Conservation (phyloP, 768 basidiomycete genomes). For the Rhizopogon rudus region DNA sequence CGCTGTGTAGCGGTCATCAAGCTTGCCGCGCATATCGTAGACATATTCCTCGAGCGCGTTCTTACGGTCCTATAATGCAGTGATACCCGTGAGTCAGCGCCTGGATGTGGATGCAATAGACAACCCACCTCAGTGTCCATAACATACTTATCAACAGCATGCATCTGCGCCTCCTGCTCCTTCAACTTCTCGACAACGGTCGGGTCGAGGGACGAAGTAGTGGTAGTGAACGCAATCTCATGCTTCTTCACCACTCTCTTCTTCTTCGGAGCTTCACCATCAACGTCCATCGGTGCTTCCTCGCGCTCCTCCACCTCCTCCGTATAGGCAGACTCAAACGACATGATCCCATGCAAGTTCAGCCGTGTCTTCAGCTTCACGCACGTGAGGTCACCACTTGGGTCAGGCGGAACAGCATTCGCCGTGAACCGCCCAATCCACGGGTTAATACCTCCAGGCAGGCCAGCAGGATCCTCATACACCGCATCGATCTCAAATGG, state of each 20-base stretch:
- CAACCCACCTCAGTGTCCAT: slow-evolving; percentile 87
- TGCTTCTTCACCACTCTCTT: slow-evolving; percentile 84
- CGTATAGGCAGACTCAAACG: slow-evolving; percentile 81
- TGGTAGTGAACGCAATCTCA: slow-evolving; percentile 68
- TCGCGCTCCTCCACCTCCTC: slow-evolving; percentile 83
- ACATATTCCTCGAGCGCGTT: slow-evolving; percentile 99
- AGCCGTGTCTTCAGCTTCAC: slow-evolving; percentile 91
- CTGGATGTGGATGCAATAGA: background rate
- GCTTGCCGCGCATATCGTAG: slow-evolving; percentile 90
- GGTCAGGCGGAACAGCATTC: slow-evolving; percentile 68
- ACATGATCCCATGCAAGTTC: slow-evolving; percentile 81
- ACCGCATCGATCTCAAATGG: slow-evolving; percentile 84
- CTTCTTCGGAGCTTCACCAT: slow-evolving; percentile 68
- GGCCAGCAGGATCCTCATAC: slow-evolving; percentile 65
- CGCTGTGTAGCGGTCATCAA: slow-evolving; percentile 80
- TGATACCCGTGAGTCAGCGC: slow-evolving; percentile 4
- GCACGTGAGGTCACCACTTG: slow-evolving; percentile 68
- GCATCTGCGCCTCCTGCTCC: slow-evolving; percentile 88
- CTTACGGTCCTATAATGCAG: slow-evolving; percentile 73
- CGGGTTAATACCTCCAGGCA: slow-evolving; percentile 81
- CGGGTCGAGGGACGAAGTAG: slow-evolving; percentile 61
- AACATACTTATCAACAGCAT: slow-evolving; percentile 90
- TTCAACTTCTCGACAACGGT: slow-evolving; percentile 55
- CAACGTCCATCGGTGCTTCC: slow-evolving; percentile 70
- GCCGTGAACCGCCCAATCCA: slow-evolving; percentile 81